Evolutionary conservation across 108 stramenopile species (phyloP).

Genomic region (Craspedostauros australis): DNA sequence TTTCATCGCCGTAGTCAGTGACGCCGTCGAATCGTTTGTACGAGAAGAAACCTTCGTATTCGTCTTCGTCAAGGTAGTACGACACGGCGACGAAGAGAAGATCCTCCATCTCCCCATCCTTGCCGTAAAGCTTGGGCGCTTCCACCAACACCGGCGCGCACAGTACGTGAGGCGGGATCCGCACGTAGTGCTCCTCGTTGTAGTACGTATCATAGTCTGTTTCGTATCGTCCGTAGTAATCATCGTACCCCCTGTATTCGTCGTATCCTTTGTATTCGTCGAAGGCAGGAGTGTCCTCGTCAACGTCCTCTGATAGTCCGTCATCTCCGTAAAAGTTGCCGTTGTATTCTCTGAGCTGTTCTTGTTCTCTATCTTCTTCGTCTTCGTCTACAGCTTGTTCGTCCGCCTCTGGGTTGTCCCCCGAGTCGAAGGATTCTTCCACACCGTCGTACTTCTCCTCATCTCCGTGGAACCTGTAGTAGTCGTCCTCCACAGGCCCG

Average conservation of each 20-base stretch:
- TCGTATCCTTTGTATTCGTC: slow-evolving; percentile 21
- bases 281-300: not conserved
- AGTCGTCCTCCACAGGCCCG: not conserved
- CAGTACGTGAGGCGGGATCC: slow-evolving; percentile 71
- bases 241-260: slow-evolving; percentile 22
- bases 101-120: slow-evolving; percentile 47
- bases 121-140: slow-evolving; percentile 48
- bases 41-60: slow-evolving; percentile 62
- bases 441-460: not conserved
- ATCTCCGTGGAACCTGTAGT: not conserved
- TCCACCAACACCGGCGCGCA: slow-evolving; percentile 55
- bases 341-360: not conserved
- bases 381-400: not conserved
- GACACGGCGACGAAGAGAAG: slow-evolving; percentile 64
- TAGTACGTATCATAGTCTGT: slow-evolving; percentile 57
- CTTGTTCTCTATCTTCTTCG: not conserved
- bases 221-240: slow-evolving; percentile 44
- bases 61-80: slow-evolving; percentile 83
- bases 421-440: not conserved
- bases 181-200: slow-evolving; percentile 68
- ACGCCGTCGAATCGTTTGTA: slow-evolving; percentile 50
- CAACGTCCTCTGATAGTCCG: slow-evolving; percentile 3
- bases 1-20: slow-evolving; percentile 71
- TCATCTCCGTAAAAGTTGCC: slow-evolving; percentile 4
- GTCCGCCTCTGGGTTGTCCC: not conserved